phyloP scores from a whole-genome alignment of 495 filamentous ascomycete genomes.

The Penicillium daleae region DNA sequence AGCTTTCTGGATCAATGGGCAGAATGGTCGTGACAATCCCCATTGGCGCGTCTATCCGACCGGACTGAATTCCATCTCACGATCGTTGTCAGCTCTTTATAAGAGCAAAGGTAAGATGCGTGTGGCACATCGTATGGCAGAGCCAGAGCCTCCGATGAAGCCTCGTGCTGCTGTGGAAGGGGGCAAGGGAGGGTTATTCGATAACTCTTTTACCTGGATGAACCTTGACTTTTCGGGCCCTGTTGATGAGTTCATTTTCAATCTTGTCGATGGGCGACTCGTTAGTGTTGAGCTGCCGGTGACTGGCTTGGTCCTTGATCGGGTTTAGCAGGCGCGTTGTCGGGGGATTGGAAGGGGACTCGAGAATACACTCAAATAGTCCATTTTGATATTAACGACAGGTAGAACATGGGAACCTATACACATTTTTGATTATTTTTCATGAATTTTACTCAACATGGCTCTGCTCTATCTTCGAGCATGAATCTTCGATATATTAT shows the following conservation, averaged over 20 bases:
- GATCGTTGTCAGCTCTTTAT: conserved; percentile 1
- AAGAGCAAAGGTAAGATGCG: neutral
- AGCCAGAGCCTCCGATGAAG: neutral
- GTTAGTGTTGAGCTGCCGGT: neutral
- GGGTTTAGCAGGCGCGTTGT: neutral
- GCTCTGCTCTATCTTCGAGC: too few relatives aligned
- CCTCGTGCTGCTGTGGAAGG: conserved; percentile 22
- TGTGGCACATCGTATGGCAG: conserved; percentile 5
- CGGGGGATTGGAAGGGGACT: too few relatives aligned
- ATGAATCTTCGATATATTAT: too few relatives aligned
- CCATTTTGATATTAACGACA: too few relatives aligned
- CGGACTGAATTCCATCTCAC: conserved; percentile 5
- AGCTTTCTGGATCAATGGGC: conserved; percentile 2
- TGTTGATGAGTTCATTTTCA: neutral
- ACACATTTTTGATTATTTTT: too few relatives aligned
- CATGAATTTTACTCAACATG: too few relatives aligned
- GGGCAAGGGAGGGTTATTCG: conserved; percentile 18
- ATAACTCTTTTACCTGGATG: conserved; percentile 21
- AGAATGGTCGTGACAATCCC: neutral
- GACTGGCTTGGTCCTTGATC: neutral
- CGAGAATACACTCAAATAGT: neutral
- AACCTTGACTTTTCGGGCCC: conserved; percentile 10
- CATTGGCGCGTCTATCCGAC: conserved; percentile 1
- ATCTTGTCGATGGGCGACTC: neutral
- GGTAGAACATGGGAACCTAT: too few relatives aligned